phyloP scores from a whole-genome alignment of 768 basidiomycete genomes.

The Boletus patriciae region DNA sequence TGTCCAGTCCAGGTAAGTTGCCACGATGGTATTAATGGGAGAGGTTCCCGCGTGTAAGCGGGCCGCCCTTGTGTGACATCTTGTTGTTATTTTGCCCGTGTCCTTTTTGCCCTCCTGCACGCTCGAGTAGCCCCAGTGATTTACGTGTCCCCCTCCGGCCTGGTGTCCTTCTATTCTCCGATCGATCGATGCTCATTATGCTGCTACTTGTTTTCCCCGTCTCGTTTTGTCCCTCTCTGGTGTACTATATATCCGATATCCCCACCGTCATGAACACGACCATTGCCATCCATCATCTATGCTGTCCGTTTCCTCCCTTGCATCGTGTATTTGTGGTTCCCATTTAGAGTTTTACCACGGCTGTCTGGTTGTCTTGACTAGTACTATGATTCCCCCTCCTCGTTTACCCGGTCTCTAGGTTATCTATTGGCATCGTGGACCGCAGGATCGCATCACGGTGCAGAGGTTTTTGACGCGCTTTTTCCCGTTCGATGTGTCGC shows the following conservation, averaged over 20 bases:
- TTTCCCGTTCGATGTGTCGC: too few species aligned
- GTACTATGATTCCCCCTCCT: neutral
- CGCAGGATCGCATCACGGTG: neutral
- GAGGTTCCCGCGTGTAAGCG: neutral
- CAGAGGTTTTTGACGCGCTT: too few species aligned
- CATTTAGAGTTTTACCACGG: slow-evolving; percentile 6
- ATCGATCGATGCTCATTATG: slow-evolving; percentile 1
- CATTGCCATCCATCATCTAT: neutral
- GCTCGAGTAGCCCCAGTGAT: neutral
- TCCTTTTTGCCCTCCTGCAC: neutral
- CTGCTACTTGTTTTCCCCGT: neutral
- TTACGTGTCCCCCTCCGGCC: neutral
- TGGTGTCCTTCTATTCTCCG: neutral
- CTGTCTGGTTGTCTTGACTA: slow-evolving; percentile 5
- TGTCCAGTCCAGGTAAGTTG: slow-evolving; percentile 55
- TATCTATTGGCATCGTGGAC: neutral
- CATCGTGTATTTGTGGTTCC: slow-evolving; percentile 5
- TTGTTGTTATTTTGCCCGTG: neutral
- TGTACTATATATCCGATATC: slow-evolving; percentile 8
- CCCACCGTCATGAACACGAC: neutral
- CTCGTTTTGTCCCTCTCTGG: slow-evolving; percentile 9
- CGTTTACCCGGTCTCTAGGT: neutral
- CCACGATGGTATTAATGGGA: slow-evolving; percentile 48
- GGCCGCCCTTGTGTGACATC: neutral
- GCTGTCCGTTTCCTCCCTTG: neutral